phyloP scores from a whole-genome alignment of 129 eudicot genomes.

The Glebionis coronaria region DNA sequence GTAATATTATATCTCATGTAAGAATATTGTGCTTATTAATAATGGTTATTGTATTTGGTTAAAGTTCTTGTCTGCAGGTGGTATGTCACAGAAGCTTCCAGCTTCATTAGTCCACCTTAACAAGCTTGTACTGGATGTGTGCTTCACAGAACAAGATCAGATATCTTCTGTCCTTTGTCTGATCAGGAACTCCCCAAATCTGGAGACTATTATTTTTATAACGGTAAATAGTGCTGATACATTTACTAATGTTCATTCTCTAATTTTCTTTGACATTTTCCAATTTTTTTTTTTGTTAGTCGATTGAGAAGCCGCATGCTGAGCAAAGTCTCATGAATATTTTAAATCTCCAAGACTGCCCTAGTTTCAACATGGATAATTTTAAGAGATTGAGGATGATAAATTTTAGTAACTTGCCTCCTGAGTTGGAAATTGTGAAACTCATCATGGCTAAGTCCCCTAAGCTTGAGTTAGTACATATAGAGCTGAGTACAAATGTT shows the following conservation, averaged over 20 bases:
- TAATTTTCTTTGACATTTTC: neutral
- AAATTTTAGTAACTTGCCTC: neutral
- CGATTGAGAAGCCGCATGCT: neutral
- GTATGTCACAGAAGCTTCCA: slow-evolving; percentile 2
- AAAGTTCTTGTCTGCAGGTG: neutral
- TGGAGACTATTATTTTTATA: neutral
- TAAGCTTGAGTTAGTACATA: neutral
- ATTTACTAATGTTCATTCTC: neutral
- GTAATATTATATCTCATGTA: neutral
- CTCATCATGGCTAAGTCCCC: slow-evolving; percentile 6
- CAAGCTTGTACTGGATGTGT: neutral
- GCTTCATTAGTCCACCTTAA: neutral
- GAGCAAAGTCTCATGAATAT: neutral
- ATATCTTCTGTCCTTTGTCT: neutral
- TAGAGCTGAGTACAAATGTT: neutral
- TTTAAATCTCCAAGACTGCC: neutral
- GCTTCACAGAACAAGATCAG: neutral
- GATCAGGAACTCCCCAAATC: too few species aligned
- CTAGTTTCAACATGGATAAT: neutral
- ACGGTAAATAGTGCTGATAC: neutral
- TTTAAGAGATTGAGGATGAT: neutral
- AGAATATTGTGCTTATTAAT: neutral
- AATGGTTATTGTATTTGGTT: neutral
- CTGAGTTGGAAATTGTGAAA: slow-evolving; percentile 5
- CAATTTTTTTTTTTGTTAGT: neutral